Evolutionary conservation across 2,329 filamentous ascomycete species (phyloP).

Genomic region (Diaporthe vaccinii): DNA sequence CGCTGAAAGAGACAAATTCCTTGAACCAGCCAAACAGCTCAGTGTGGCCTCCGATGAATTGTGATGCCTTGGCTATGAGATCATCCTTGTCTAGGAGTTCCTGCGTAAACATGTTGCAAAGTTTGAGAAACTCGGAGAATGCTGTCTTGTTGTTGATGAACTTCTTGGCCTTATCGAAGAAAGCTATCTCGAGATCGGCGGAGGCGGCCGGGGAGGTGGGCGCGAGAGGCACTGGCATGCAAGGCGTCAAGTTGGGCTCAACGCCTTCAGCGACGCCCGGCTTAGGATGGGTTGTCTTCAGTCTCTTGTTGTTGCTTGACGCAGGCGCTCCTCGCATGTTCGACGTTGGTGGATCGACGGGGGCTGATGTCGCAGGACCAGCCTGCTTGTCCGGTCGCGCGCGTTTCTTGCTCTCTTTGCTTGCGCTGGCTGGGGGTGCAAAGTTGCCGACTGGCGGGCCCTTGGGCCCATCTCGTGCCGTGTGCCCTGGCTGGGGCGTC

Average conservation of each 20-base stretch:
- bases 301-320: conserved; percentile 68
- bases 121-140: conserved; percentile 96
- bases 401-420: conserved; percentile 92
- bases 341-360: conserved; percentile 50
- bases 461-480: conserved; percentile 74
- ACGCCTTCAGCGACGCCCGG: conserved; percentile 73
- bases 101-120: conserved; percentile 95
- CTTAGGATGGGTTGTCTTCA: conserved; percentile 78
- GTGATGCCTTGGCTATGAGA: conserved; percentile 83
- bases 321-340: conserved; percentile 53
- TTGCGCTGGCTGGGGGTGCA: conserved; percentile 82
- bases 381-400: conserved; percentile 72
- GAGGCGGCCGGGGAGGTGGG: conserved; percentile 81
- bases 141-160: conserved; percentile 92
- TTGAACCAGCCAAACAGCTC: conserved; percentile 94
- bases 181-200: conserved; percentile 86
- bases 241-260: conserved; percentile 89
- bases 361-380: conserved; percentile 59
- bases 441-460: conserved; percentile 97
- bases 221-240: conserved; percentile 87
- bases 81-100: conserved; percentile 90
- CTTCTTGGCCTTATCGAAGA: conserved; percentile 98
- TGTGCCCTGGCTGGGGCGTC: conserved; percentile 67
- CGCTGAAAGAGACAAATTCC: conserved; percentile 83
- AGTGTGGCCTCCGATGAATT: conserved; percentile 88